Evolutionary conservation across 2,329 filamentous ascomycete genomes (phyloP).

Genomic region (Aspergillus sp.): DNA sequence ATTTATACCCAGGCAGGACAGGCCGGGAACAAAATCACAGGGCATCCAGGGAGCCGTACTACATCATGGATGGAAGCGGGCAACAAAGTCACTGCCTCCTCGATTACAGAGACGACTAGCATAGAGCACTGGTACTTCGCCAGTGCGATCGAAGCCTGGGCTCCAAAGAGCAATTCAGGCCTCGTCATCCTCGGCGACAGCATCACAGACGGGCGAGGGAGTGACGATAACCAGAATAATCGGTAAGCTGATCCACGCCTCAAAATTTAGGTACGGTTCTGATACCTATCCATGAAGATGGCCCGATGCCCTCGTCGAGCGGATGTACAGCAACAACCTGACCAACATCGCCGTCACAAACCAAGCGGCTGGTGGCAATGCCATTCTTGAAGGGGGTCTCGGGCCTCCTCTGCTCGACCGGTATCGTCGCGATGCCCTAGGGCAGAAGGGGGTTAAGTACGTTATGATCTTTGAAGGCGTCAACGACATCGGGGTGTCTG

Average conservation of each 20-base stretch:
- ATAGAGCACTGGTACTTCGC: constrained; percentile 58
- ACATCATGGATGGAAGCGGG: constrained; percentile 61
- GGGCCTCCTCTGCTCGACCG: constrained; percentile 62
- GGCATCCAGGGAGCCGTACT: constrained; percentile 65
- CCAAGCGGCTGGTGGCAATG: constrained; percentile 69
- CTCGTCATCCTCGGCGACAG: constrained; percentile 60
- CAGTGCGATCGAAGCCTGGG: constrained; percentile 54
- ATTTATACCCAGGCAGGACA: constrained; percentile 61
- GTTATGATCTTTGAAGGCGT: constrained; percentile 68
- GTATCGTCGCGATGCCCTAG: constrained; percentile 64
- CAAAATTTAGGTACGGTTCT: no score
- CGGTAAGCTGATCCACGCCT: constrained; percentile 28
- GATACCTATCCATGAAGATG: constrained; percentile 38
- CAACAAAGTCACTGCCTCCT: constrained; percentile 53
- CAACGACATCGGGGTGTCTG: constrained; percentile 63
- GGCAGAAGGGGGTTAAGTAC: constrained; percentile 58
- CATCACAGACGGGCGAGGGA: constrained; percentile 65
- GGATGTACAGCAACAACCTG: constrained; percentile 48
- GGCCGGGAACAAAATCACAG: constrained; percentile 57
- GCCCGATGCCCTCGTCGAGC: constrained; percentile 56
- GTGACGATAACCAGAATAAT: constrained; percentile 59
- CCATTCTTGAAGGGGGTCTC: constrained; percentile 61
- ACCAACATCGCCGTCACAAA: constrained; percentile 59
- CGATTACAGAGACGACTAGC: constrained; percentile 43
- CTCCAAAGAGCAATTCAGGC: constrained; percentile 30